phyloP scores from a whole-genome alignment of 1,284 basidiomycete genomes.

The Mycena citricolor region DNA sequence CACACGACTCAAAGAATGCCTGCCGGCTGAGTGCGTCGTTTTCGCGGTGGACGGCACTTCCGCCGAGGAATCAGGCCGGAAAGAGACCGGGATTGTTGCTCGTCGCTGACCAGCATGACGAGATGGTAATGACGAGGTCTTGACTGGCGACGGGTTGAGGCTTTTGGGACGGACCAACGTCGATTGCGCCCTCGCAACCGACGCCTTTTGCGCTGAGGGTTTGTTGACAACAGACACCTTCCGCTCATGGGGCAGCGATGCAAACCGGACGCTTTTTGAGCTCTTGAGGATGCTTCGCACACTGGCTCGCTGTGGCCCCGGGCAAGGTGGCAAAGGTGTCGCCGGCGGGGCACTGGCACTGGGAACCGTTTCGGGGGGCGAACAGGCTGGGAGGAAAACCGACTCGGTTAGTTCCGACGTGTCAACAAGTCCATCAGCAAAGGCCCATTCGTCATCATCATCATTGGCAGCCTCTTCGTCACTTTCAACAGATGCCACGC shows the following conservation, averaged over 20 bases:
- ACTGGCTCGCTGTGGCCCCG: constrained; percentile 24
- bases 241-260: constrained; percentile 31
- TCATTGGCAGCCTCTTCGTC: constrained; percentile 9
- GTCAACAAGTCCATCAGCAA: constrained; percentile 36
- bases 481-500: background rate
- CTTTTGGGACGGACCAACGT: constrained; percentile 1
- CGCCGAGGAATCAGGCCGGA: background rate
- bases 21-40: constrained; percentile 17
- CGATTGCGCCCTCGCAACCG: constrained; percentile 1
- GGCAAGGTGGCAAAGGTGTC: constrained; percentile 26
- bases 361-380: constrained; percentile 5
- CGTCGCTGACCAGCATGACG: background rate
- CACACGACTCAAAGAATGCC: constrained; percentile 33
- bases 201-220: background rate
- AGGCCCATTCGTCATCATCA: constrained; percentile 48
- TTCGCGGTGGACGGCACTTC: constrained; percentile 1
- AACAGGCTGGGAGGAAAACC: constrained; percentile 13
- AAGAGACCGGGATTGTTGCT: background rate
- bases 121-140: constrained; percentile 2
- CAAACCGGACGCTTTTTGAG: constrained; percentile 42
- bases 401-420: constrained; percentile 5
- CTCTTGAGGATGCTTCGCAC: constrained; percentile 41
- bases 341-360: constrained; percentile 27
- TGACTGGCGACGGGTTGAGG: background rate
- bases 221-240: constrained; percentile 8